Evolutionary conservation across 805 yeast species (phyloP), one percentile per base, ranked within the genome.

Genomic region (Ogataea populi-albae): DNA sequence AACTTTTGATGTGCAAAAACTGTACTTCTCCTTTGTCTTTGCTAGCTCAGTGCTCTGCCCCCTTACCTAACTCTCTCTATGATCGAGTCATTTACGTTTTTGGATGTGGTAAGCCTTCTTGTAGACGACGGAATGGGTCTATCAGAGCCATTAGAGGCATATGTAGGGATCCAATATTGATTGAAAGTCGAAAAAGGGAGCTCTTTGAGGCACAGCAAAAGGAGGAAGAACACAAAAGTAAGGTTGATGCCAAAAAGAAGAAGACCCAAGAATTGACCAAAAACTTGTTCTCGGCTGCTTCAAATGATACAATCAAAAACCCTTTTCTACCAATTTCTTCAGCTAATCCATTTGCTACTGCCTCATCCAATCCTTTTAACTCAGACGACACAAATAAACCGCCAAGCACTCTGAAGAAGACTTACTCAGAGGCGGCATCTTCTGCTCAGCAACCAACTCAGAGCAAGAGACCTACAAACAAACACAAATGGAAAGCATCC

Each of bases 51-150:
- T 82, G 91, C 2, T 82, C 73, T 59, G 82, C 95, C 0, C 94
- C 95, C 1, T 59, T 89, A 26, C 86, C 79, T 22, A 73, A 73
- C 23, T 69, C 80, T 8, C 66, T 77, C 26, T 87, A 89, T 54
- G 96, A 86, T 50, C 74, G 98, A 41, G 79, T 78, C 3, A 60
- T 93, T 12, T 93, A 91, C 52, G 70, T 93, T 0, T 85, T 91
- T 55, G 77, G 79, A 2, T 93, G 98, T 61, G 54, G 65, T 12
- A 72, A 75, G 28, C 64, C 75, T 16, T 47, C 61, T 0, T 93
- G 98, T 57, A 71, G 82, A 29, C 69, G 86, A 43, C 73, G 75
- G 47, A 67, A 72, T 3, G 95, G 95, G 4, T 67, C 84, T 1
- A 66, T 88, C 2, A 75, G 83, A 46, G 88, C 86, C 19, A 66